Evolutionary conservation across 2,329 filamentous ascomycete genomes (phyloP).

Genomic region (Didymella pinodella): DNA sequence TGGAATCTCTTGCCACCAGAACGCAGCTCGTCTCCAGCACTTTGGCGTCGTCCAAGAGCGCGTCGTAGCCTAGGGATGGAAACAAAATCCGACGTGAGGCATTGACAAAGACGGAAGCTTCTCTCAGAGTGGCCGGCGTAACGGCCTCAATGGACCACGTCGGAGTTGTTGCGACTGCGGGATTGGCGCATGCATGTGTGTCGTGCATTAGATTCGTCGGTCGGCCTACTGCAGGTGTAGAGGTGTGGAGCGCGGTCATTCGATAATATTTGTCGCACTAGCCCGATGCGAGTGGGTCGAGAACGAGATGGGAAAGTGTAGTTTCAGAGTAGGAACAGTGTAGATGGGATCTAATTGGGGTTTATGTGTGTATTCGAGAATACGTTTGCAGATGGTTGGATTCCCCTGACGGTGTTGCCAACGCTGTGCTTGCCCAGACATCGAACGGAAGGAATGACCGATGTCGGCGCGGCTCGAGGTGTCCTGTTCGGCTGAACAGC

Average conservation of each 20-base stretch:
- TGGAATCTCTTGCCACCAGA: background rate
- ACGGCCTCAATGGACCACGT: conserved; percentile 16
- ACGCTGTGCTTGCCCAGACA: conserved; percentile 10
- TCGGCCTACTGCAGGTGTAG: conserved; percentile 3
- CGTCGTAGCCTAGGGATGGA: conserved; percentile 9
- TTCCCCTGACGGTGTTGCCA: background rate
- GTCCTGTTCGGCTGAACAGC: background rate
- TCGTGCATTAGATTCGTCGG: conserved; percentile 8
- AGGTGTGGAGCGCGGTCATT: conserved; percentile 10
- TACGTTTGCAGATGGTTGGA: background rate
- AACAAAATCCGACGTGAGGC: conserved; percentile 18
- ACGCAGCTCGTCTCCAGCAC: conserved; percentile 3
- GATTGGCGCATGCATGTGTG: conserved; percentile 8
- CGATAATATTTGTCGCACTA: background rate
- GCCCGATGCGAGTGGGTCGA: background rate
- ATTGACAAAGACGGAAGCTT: conserved; percentile 18
- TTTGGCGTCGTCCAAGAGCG: background rate
- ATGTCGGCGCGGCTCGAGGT: conserved; percentile 11
- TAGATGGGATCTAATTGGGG: background rate
- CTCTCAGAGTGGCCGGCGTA: conserved; percentile 3
- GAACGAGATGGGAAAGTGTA: background rate
- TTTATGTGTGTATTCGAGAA: background rate
- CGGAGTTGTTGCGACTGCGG: background rate
- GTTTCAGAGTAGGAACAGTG: background rate
- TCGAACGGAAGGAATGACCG: conserved; percentile 3